These are phyloP conservation scores for Ophiobolus disseminans DNA, from an alignment of 2,329 filamentous ascomycete genomes.

Conservation along the genomic window DNA sequence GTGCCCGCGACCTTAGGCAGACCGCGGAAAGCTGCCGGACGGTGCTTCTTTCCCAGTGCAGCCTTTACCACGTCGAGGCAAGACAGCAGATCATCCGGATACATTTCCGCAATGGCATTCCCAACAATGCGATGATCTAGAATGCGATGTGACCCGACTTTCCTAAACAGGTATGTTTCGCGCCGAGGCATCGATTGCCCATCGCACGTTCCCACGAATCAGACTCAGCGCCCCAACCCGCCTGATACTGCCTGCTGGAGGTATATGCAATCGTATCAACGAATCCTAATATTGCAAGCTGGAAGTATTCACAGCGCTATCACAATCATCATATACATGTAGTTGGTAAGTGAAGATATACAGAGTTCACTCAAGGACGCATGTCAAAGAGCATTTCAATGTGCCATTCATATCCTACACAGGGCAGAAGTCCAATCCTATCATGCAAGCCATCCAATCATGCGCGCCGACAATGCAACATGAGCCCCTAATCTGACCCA, in stretches of 20 bases:
- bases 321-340: no score
- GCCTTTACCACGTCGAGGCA: neutral
- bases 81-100: neutral
- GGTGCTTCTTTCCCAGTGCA: slow-evolving; percentile 3
- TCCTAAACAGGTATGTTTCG: slow-evolving; percentile 5
- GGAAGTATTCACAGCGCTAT: no score
- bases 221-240: neutral
- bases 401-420: slow-evolving; percentile 3
- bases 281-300: no score
- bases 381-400: no score
- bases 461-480: slow-evolving; percentile 2
- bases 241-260: no score
- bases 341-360: no score
- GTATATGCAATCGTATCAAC: no score
- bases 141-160: slow-evolving; percentile 4
- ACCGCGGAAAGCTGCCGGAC: neutral
- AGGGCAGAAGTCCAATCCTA: neutral
- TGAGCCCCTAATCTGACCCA: neutral
- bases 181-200: neutral
- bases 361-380: no score
- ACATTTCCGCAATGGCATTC: neutral
- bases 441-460: neutral
- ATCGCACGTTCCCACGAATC: slow-evolving; percentile 13
- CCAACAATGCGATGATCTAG: slow-evolving; percentile 3
- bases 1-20: no score